A percentile compares a stretch with the other conserved stretches of the same genome.
Conservation (phyloP, 495 filamentous ascomycete species). For the Cenococcum geophilum region DNA sequence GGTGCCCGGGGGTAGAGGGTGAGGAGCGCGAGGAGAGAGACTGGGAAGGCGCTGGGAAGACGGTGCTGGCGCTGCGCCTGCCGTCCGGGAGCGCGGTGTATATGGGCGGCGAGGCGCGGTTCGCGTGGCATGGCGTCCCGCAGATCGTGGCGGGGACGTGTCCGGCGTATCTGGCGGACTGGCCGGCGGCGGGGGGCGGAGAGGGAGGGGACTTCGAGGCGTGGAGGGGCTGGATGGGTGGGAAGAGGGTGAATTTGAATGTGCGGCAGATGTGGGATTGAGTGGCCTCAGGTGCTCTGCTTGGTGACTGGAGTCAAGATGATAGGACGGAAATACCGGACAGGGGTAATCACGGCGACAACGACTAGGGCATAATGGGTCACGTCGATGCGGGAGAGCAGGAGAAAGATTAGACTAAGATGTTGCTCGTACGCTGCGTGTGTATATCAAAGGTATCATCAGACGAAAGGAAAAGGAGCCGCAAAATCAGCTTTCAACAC, state of each 20-base stretch:
- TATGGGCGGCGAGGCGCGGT: conserved; percentile 70
- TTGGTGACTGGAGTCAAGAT: too few relatives aligned
- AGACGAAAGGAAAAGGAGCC: background rate
- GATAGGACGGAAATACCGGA: too few relatives aligned
- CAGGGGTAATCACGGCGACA: too few relatives aligned
- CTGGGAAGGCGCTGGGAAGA: too few relatives aligned
- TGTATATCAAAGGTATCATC: conserved; percentile 2
- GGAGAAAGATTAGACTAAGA: background rate
- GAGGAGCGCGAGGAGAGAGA: too few relatives aligned
- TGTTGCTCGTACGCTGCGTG: conserved; percentile 4
- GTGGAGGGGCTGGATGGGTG: conserved; percentile 80
- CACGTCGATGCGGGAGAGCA: too few relatives aligned
- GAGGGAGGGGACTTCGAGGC: conserved; percentile 21
- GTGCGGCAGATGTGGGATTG: conserved; percentile 79
- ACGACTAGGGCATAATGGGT: too few relatives aligned
- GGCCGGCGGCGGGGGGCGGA: conserved; percentile 52
- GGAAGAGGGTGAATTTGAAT: conserved; percentile 84
- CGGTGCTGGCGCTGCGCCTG: conserved; percentile 55
- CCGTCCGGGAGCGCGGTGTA: conserved; percentile 76
- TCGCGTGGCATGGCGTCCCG: conserved; percentile 93
- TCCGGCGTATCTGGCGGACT: conserved; percentile 64
- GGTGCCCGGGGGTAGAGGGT: too few relatives aligned
- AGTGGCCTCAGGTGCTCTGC: background rate
- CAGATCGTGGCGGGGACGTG: conserved; percentile 71
- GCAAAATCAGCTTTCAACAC: background rate